Conservation (phyloP, 1,284 basidiomycete species). For the Microbotryum lychnidis-dioicae region DNA sequence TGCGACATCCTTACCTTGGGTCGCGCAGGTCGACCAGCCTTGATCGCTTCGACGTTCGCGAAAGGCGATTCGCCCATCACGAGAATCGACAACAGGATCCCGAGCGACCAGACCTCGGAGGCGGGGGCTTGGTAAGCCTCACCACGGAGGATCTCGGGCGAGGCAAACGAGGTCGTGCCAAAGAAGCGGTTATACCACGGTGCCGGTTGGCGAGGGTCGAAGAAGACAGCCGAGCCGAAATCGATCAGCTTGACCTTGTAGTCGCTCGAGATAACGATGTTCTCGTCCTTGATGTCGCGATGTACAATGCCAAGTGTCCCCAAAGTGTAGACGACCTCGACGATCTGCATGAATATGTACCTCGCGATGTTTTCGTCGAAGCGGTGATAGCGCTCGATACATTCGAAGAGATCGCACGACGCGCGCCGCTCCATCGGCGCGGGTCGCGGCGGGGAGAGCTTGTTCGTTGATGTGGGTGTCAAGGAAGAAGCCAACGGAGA, state of each 20-base stretch:
- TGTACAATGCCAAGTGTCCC: constrained; percentile 57
- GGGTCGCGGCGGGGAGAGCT: constrained; percentile 35
- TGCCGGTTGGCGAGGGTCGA: constrained; percentile 53
- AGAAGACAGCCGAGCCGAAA: constrained; percentile 78
- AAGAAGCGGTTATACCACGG: constrained; percentile 59
- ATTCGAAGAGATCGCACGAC: constrained; percentile 86
- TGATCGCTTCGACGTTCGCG: constrained; percentile 60
- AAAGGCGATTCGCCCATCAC: constrained; percentile 80
- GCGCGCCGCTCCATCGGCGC: constrained; percentile 59
- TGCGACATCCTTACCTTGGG: constrained; percentile 36
- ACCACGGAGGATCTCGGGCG: constrained; percentile 68
- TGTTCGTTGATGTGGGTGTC: constrained; percentile 2
- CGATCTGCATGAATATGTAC: constrained; percentile 77
- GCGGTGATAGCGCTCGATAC: constrained; percentile 76
- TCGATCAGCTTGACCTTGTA: constrained; percentile 84
- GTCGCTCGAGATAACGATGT: constrained; percentile 70
- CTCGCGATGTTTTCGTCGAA: constrained; percentile 70
- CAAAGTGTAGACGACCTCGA: constrained; percentile 72
- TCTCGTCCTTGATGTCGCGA: constrained; percentile 92
- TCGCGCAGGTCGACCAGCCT: constrained; percentile 28
- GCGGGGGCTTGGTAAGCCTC: constrained; percentile 57
- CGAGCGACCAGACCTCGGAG: constrained; percentile 86
- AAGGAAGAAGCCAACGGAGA: constrained; percentile 32
- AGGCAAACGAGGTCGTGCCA: constrained; percentile 63
- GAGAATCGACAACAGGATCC: constrained; percentile 75